phyloP scores from a whole-genome alignment of 2,329 filamentous ascomycete genomes.

The Mycosphaerelloides madeirae region DNA sequence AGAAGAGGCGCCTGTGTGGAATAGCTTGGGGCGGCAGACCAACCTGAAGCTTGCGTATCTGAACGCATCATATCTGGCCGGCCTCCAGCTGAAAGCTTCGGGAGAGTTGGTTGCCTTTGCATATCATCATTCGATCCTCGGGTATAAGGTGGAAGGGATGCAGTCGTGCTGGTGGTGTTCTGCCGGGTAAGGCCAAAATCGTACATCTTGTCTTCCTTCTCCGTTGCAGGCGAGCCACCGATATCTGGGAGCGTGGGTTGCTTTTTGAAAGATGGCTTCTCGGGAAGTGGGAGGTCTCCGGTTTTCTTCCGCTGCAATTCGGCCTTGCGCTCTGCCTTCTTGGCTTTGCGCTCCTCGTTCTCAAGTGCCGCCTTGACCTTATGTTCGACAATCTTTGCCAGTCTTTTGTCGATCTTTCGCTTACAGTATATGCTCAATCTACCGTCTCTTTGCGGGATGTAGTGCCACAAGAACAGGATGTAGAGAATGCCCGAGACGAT shows the following conservation, averaged over 20 bases:
- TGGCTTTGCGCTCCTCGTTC: constrained; percentile 59
- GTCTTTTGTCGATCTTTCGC: constrained; percentile 80
- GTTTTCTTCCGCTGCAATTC: constrained; percentile 44
- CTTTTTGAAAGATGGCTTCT: constrained; percentile 27
- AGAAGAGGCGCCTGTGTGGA: constrained; percentile 61
- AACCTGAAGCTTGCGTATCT: constrained; percentile 54
- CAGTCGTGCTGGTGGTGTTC: constrained; percentile 31
- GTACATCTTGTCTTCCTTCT: constrained; percentile 43
- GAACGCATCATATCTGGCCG: constrained; percentile 37
- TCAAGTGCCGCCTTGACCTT: constrained; percentile 87
- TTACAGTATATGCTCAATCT: constrained; percentile 81
- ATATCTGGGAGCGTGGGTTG: constrained; percentile 66
- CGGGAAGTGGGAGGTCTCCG: constrained; percentile 20
- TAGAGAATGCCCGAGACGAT: constrained; percentile 74
- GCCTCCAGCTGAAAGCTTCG: constrained; percentile 35
- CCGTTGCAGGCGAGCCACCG: constrained; percentile 51
- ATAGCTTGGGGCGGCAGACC: constrained; percentile 51
- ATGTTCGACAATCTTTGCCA: constrained; percentile 75
- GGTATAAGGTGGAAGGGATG: constrained; percentile 48
- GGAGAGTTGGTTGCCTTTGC: constrained; percentile 37
- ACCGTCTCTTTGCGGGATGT: constrained; percentile 77
- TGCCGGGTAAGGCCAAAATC: constrained; percentile 33
- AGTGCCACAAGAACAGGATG: constrained; percentile 84
- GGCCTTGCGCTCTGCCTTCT: constrained; percentile 51
- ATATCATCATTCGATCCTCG: constrained; percentile 13